These are phyloP conservation scores for Kluyveromyces starmeri DNA, from an alignment of 805 yeast species.

Conservation along the genomic window DNA sequence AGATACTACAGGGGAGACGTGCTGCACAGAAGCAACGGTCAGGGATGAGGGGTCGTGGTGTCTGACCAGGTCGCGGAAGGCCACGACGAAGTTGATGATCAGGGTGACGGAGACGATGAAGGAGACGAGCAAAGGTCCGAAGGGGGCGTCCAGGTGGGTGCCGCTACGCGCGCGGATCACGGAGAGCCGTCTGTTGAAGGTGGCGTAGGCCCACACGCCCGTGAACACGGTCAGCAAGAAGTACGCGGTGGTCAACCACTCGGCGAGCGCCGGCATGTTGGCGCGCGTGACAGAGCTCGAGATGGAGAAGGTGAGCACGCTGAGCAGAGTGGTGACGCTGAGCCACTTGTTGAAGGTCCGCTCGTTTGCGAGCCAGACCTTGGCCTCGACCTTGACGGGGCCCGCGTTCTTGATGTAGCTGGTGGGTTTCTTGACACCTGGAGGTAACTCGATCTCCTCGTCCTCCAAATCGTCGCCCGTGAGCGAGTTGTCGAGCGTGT, in stretches of 20 bases:
- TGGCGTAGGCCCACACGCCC: conserved; percentile 82
- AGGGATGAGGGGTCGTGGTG: no score
- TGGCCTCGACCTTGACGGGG: conserved; percentile 90
- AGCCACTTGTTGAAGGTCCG: conserved; percentile 96
- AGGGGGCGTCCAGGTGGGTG: conserved; percentile 76
- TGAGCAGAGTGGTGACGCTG: conserved; percentile 74
- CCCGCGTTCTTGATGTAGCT: conserved; percentile 78
- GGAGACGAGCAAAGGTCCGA: conserved; percentile 82
- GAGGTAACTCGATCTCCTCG: conserved; percentile 76
- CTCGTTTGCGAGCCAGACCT: conserved; percentile 97
- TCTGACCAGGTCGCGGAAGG: conserved; percentile 34
- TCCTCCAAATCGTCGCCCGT: conserved; percentile 74
- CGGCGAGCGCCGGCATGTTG: conserved; percentile 55
- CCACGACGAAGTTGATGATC: conserved; percentile 61
- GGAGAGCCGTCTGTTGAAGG: conserved; percentile 60
- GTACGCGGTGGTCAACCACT: conserved; percentile 64
- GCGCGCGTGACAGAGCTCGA: conserved; percentile 68
- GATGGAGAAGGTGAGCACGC: conserved; percentile 77
- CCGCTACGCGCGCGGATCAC: conserved; percentile 77
- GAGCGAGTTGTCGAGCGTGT: conserved; percentile 34
- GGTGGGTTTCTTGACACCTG: conserved; percentile 81
- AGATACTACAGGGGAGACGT: no score
- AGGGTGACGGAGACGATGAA: conserved; percentile 58
- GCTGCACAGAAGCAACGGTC: no score
- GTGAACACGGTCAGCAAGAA: conserved; percentile 75